phyloP scores from a whole-genome alignment of 495 filamentous ascomycete genomes.

The Penicillium subrubescens region DNA sequence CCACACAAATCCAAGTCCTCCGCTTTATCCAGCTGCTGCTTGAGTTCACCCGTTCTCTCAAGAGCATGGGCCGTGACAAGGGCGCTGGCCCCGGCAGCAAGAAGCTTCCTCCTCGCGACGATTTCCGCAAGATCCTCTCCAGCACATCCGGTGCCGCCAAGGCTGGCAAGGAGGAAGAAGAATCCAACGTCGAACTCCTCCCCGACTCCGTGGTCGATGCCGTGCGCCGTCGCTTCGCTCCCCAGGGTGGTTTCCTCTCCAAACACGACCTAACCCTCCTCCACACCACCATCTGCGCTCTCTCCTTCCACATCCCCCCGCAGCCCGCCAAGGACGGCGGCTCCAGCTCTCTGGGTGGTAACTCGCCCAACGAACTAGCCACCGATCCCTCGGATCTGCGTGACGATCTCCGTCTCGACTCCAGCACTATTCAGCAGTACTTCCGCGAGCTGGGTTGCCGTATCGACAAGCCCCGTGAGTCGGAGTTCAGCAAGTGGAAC shows the following conservation, averaged over 20 bases:
- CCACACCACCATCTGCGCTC: constrained; percentile 67
- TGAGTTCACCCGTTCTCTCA: constrained; percentile 61
- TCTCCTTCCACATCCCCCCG: constrained; percentile 57
- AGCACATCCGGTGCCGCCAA: constrained; percentile 29
- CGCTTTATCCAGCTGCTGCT: constrained; percentile 62
- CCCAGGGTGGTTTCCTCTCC: constrained; percentile 54
- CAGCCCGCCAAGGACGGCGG: constrained; percentile 44
- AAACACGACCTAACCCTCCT: constrained; percentile 66
- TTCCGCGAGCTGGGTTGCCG: constrained; percentile 82
- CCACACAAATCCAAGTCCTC: constrained; percentile 57
- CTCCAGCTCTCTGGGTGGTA: constrained; percentile 47
- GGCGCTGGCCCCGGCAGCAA: constrained; percentile 39
- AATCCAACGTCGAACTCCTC: constrained; percentile 28
- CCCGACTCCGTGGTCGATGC: constrained; percentile 67
- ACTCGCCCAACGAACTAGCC: constrained; percentile 73
- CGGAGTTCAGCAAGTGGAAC: constrained; percentile 44
- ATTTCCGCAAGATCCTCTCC: constrained; percentile 45
- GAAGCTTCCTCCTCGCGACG: constrained; percentile 43
- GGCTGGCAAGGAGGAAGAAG: constrained; percentile 7
- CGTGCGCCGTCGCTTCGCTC: constrained; percentile 69
- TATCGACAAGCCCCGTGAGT: constrained; percentile 44
- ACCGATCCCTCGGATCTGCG: constrained; percentile 76
- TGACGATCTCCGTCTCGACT: constrained; percentile 77
- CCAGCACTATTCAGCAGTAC: constrained; percentile 59
- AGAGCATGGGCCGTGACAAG: constrained; percentile 29